Evolutionary conservation across 352 stramenopile species (phyloP).

Genomic region (Phytophthora uliginosa): DNA sequence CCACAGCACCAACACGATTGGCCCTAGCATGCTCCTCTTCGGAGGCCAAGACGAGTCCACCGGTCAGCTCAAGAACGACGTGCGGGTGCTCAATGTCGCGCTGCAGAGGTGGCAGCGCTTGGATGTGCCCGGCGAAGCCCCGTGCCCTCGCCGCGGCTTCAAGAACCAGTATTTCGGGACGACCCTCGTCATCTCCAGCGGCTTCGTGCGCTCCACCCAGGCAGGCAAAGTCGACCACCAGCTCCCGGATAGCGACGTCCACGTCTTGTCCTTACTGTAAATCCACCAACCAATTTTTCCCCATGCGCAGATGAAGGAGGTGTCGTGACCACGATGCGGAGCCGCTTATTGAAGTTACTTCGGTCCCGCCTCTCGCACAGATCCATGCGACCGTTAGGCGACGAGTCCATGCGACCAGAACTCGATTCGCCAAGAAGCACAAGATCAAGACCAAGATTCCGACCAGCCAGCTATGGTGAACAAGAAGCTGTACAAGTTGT

Average conservation of each 20-base stretch:
- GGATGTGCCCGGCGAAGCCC: constrained; percentile 43
- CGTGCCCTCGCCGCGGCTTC: constrained; percentile 76
- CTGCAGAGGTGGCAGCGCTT: constrained; percentile 45
- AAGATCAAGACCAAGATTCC: background rate
- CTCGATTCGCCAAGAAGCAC: background rate
- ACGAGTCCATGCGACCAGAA: background rate
- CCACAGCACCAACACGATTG: constrained; percentile 70
- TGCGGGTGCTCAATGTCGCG: constrained; percentile 53
- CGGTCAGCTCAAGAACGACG: constrained; percentile 57
- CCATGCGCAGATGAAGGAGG: background rate
- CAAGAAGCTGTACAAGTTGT: constrained; percentile 73
- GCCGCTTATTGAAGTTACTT: background rate
- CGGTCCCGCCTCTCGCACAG: background rate
- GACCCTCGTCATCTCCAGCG: constrained; percentile 77
- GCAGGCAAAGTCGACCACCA: constrained; percentile 61
- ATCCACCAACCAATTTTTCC: background rate
- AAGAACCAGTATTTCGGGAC: constrained; percentile 87
- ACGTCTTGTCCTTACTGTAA: constrained; percentile 51
- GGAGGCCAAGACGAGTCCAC: constrained; percentile 65
- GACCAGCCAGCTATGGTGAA: constrained; percentile 16
- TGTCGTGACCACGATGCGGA: background rate
- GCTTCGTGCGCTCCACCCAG: constrained; percentile 57
- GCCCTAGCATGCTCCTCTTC: constrained; percentile 70
- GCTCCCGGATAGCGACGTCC: constrained; percentile 70
- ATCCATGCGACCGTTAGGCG: background rate